Conservation (phyloP, 345 rosid genomes). For the Lumnitzera racemosa region DNA sequence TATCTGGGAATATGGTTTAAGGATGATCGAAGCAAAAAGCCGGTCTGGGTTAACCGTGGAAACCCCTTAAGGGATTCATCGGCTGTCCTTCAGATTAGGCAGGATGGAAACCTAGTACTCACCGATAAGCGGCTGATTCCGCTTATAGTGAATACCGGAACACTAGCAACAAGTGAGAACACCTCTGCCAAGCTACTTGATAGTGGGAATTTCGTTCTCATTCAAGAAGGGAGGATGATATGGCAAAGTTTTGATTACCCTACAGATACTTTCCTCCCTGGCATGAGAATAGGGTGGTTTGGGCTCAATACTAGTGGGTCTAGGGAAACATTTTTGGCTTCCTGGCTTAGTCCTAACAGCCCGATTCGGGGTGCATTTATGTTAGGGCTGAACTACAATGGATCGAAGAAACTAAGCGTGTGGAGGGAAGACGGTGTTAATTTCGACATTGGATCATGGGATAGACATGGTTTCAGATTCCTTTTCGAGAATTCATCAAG, state of each 20-base stretch:
- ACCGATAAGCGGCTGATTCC: background rate
- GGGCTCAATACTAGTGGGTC: background rate
- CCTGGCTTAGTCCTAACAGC: slow-evolving; percentile 4
- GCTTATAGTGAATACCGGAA: slow-evolving; percentile 4
- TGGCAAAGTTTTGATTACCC: slow-evolving; percentile 17
- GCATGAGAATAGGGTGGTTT: slow-evolving; percentile 11
- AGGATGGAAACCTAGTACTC: slow-evolving; percentile 6
- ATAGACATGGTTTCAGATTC: slow-evolving; percentile 6
- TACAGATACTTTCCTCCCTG: slow-evolving; percentile 4
- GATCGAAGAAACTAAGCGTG: background rate
- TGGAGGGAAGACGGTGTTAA: slow-evolving; percentile 3
- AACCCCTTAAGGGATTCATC: background rate
- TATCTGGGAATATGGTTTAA: slow-evolving; percentile 10
- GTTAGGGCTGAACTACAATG: background rate
- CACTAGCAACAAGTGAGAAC: background rate
- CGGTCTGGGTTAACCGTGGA: slow-evolving; percentile 9
- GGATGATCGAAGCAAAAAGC: slow-evolving; percentile 3
- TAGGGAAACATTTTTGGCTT: background rate
- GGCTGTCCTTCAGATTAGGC: slow-evolving; percentile 3
- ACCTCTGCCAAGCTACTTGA: slow-evolving; percentile 5
- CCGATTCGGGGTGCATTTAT: slow-evolving; percentile 10
- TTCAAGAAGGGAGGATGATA: background rate
- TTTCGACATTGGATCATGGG: slow-evolving; percentile 10
- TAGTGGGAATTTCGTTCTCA: slow-evolving; percentile 10
- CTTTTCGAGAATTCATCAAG: slow-evolving; percentile 4